phyloP scores from a whole-genome alignment of 1,284 basidiomycete genomes.

The Leccinum subfulvum region DNA sequence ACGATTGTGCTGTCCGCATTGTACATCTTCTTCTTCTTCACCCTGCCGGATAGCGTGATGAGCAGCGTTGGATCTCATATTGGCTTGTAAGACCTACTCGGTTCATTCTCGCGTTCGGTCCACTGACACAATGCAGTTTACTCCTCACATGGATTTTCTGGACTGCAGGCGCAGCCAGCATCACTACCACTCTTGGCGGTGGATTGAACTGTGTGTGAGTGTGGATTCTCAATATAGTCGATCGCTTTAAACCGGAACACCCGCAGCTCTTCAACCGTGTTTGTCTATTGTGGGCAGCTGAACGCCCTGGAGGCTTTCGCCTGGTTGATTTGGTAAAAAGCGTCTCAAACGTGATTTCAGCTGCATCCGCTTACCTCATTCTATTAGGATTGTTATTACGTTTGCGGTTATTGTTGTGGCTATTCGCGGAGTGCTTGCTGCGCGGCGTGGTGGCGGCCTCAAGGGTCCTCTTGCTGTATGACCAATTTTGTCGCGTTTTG shows the following conservation, averaged over 20 bases:
- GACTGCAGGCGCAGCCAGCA: slow-evolving; percentile 64
- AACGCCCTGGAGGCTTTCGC: slow-evolving; percentile 61
- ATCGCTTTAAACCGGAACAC: slow-evolving; percentile 1
- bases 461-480: slow-evolving; percentile 44
- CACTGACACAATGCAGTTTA: slow-evolving; percentile 40
- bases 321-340: slow-evolving; percentile 58
- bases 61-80: slow-evolving; percentile 64
- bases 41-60: slow-evolving; percentile 43
- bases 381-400: slow-evolving; percentile 52
- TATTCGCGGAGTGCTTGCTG: slow-evolving; percentile 49
- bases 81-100: slow-evolving; percentile 50
- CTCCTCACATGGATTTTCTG: slow-evolving; percentile 70
- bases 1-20: slow-evolving; percentile 56
- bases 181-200: slow-evolving; percentile 64
- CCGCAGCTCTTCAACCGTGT: slow-evolving; percentile 38
- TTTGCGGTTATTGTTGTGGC: slow-evolving; percentile 51
- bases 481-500: slow-evolving; percentile 4
- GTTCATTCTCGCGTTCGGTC: slow-evolving; percentile 2
- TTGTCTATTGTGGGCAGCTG: slow-evolving; percentile 65
- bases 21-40: slow-evolving; percentile 55
- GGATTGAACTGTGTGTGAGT: slow-evolving; percentile 65
- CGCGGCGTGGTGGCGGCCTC: slow-evolving; percentile 57
- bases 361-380: slow-evolving; percentile 6
- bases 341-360: not conserved
- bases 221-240: not conserved